Evolutionary conservation across 192 early-diverging fungal species (phyloP).

Genomic region (Coemansia sp.): DNA sequence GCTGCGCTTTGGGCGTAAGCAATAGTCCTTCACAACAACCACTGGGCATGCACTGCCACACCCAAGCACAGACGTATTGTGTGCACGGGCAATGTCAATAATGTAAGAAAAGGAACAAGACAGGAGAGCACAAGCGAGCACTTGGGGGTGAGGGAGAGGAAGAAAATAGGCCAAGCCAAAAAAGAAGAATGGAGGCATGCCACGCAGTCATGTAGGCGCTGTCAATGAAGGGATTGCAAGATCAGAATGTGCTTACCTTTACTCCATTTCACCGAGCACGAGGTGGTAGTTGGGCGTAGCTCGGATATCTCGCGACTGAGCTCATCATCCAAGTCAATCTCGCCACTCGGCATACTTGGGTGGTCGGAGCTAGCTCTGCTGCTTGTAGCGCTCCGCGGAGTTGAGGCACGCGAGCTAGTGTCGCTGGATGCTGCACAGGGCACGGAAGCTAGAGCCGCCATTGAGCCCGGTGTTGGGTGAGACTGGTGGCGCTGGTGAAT

Average conservation of each 20-base stretch:
- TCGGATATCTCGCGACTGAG: constrained; percentile 32
- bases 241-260: constrained; percentile 36
- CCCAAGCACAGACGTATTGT: constrained; percentile 4
- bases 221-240: neutral
- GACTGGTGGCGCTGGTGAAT: neutral
- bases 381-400: neutral
- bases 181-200: neutral
- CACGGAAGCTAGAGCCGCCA: neutral
- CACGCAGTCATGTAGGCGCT: neutral
- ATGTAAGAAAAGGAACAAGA: neutral
- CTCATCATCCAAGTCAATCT: constrained; percentile 10
- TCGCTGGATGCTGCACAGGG: neutral
- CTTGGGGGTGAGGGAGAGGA: neutral
- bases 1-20: neutral
- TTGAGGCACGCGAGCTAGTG: constrained; percentile 2
- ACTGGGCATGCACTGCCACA: neutral
- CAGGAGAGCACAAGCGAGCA: neutral
- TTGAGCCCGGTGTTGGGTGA: neutral
- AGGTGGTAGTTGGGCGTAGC: constrained; percentile 15
- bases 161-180: neutral
- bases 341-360: neutral
- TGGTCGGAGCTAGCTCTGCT: neutral
- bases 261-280: constrained; percentile 44
- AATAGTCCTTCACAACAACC: neutral
- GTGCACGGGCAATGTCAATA: neutral